Evolutionary conservation across 2,329 filamentous ascomycete genomes (phyloP), one percentile per base, ranked within the genome.

Genomic region (Colletotrichum euphorbiae): DNA sequence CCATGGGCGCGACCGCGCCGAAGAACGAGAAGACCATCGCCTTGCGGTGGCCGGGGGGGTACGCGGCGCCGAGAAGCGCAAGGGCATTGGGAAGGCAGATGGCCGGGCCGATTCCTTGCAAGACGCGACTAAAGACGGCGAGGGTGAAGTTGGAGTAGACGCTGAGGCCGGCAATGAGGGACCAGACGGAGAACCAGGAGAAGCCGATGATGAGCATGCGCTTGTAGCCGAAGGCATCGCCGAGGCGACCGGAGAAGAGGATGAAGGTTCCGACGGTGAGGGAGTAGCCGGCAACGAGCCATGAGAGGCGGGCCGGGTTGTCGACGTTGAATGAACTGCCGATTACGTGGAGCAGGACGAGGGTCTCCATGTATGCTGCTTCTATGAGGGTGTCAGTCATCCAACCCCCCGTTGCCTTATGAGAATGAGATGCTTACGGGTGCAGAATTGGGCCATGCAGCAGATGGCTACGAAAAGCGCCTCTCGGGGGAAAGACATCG

Each of bases 41-140:
- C 75, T 90, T 91, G 66, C 83, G 81, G 59, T 77, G 79, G 0
- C 89, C 89, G 0, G 85, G 85, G 0, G 81, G 77, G 70, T 90
- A 91, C 0, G 84, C 82, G 0, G 80, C 79, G 2, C 88, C 89
- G 0, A 92, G 76, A 12, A 93, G 80, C 2, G 89, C 89, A 21
- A 92, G 77, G 0, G 82, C 88, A 69, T 91, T 92, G 0, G 90
- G 90, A 24, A 92, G 79, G 11, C 84, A 78, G 38, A 92, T 80
- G 0, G 89, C 88, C 0, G 88, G 87, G 0, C 90, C 90, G 17
- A 90, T 83, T 0, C 88, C 87, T 69, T 87, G 84, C 9, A 88
- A 74, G 3, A 81, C 83, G 24, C 85, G 81, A 19, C 79, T 79
- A 59, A 85, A 78, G 21, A 78, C 79, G 73, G 66, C 66, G 45